These are phyloP conservation scores for Colletotrichum sp. DNA, from an alignment of 2,329 filamentous ascomycete genomes.

Conservation along the genomic window DNA sequence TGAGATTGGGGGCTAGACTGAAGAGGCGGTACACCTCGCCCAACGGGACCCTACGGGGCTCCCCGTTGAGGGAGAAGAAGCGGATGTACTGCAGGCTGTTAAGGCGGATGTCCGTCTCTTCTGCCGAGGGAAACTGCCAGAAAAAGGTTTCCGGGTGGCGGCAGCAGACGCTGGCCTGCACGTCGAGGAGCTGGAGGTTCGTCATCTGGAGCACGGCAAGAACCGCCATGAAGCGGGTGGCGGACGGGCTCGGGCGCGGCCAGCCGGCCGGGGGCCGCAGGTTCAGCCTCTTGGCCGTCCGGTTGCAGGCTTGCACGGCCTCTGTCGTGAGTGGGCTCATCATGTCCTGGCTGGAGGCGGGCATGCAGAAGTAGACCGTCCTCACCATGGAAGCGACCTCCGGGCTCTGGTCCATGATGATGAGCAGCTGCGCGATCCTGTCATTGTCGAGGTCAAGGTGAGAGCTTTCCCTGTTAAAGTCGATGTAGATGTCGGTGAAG, in stretches of 20 bases:
- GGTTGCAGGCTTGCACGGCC: background rate
- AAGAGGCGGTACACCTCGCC: background rate
- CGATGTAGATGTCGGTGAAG: background rate
- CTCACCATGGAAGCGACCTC: background rate
- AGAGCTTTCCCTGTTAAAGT: background rate
- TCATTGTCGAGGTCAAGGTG: background rate
- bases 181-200: background rate
- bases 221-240: background rate
- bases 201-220: background rate
- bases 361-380: background rate
- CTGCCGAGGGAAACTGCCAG: background rate
- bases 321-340: background rate
- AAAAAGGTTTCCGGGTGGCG: background rate
- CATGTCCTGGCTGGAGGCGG: background rate
- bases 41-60: background rate
- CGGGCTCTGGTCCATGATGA: background rate
- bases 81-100: background rate
- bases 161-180: background rate
- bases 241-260: background rate
- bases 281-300: background rate
- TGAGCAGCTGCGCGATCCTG: background rate
- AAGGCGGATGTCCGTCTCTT: background rate
- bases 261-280: background rate
- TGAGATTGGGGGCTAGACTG: background rate
- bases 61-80: background rate